Evolutionary conservation across 306 rosid species (phyloP).

Genomic region (Comarum palustre): DNA sequence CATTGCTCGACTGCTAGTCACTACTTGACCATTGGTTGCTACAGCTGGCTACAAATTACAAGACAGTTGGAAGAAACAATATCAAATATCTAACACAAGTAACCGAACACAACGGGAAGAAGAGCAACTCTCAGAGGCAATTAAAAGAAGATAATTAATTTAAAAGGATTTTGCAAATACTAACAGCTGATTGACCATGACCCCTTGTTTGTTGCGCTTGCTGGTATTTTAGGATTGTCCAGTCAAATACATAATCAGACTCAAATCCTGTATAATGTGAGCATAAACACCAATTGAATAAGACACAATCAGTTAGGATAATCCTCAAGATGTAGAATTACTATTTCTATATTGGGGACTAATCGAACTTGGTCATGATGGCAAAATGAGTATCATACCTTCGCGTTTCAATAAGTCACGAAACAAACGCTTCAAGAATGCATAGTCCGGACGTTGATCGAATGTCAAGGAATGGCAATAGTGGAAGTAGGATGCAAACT

Average conservation of each 20-base stretch:
- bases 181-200: conserved; percentile 20
- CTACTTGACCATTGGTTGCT: neutral
- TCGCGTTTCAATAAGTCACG: conserved; percentile 55
- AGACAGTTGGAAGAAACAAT: neutral
- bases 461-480: conserved; percentile 67
- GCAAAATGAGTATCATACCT: conserved; percentile 35
- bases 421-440: conserved; percentile 61
- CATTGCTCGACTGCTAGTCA: conserved; percentile 10
- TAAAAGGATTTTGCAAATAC: neutral
- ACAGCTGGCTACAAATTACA: conserved; percentile 7
- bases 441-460: conserved; percentile 75
- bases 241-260: conserved; percentile 60
- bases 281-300: neutral
- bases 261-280: conserved; percentile 55
- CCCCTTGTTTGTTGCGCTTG: conserved; percentile 31
- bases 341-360: neutral
- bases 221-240: conserved; percentile 74
- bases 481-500: conserved; percentile 66
- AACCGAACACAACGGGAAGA: neutral
- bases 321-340: neutral
- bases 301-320: neutral
- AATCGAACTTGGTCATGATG: neutral
- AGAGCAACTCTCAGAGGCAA: neutral
- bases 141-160: neutral
- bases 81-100: neutral